These are phyloP conservation scores for Oenanthe sinensis DNA, from an alignment of 129 eudicot genomes.

Conservation along the genomic window DNA sequence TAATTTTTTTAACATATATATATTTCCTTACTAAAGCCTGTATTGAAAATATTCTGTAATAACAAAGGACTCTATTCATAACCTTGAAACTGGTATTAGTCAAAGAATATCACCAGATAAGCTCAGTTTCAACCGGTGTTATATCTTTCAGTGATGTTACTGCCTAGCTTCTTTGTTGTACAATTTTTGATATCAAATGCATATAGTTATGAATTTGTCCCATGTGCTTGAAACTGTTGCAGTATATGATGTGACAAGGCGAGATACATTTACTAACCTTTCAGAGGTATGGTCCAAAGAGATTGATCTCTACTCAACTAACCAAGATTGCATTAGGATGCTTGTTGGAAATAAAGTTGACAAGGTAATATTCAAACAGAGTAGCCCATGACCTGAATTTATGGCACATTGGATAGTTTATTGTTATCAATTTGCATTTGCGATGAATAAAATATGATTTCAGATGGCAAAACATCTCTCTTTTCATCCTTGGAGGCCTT, in stretches of 20 bases:
- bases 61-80: not conserved
- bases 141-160: not conserved
- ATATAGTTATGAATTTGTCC: not conserved
- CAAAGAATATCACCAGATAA: not conserved
- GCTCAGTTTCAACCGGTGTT: not conserved
- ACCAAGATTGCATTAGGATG: constrained; percentile 95
- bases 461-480: not conserved
- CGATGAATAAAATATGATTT: not conserved
- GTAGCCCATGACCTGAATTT: not conserved
- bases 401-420: not conserved
- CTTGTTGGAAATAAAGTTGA: constrained; percentile 97
- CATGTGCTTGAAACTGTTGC: constrained; percentile 8
- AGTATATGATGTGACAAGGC: constrained; percentile 87
- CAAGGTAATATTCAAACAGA: constrained; percentile 38
- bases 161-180: not conserved
- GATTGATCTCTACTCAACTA: constrained; percentile 82
- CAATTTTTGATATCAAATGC: not conserved
- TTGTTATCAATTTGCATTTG: not conserved
- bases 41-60: not conserved
- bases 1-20: not conserved
- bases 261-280: constrained; percentile 88
- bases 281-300: constrained; percentile 86
- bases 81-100: not conserved
- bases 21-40: not conserved
- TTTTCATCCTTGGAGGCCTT: not conserved